phyloP scores from a whole-genome alignment of 768 basidiomycete species.

The Cyclocybe aegerita region DNA sequence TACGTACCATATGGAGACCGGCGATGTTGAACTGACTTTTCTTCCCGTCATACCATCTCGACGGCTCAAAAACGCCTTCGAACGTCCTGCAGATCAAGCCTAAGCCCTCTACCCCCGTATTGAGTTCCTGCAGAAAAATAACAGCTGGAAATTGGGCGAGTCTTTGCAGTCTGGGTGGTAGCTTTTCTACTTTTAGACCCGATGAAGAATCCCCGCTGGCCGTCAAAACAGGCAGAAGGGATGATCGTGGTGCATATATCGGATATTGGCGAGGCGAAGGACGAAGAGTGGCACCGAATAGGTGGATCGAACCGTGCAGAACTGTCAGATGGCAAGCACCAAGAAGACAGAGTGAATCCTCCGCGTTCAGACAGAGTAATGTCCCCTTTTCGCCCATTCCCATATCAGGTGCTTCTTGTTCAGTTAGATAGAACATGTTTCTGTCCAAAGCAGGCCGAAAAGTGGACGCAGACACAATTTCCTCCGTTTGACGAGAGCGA shows the following conservation, averaged over 20 bases:
- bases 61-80: slow-evolving; percentile 59
- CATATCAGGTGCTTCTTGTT: slow-evolving; percentile 34
- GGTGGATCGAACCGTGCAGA: slow-evolving; percentile 55
- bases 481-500: not conserved
- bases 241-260: slow-evolving; percentile 76
- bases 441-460: slow-evolving; percentile 44
- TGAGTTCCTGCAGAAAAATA: slow-evolving; percentile 55
- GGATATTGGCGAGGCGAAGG: slow-evolving; percentile 41
- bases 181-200: not conserved
- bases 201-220: slow-evolving; percentile 5
- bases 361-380: slow-evolving; percentile 42
- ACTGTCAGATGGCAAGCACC: slow-evolving; percentile 66
- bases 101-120: slow-evolving; percentile 65
- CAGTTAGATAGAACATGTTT: slow-evolving; percentile 46
- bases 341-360: slow-evolving; percentile 62
- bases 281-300: slow-evolving; percentile 54
- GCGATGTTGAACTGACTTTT: slow-evolving; percentile 42
- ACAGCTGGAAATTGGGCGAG: slow-evolving; percentile 27
- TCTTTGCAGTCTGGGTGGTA: slow-evolving; percentile 12
- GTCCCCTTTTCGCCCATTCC: slow-evolving; percentile 28
- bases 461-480: slow-evolving; percentile 32
- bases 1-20: slow-evolving; percentile 48
- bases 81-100: slow-evolving; percentile 63
- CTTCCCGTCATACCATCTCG: slow-evolving; percentile 38
- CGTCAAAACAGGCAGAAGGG: slow-evolving; percentile 64